Evolutionary conservation across 2,329 filamentous ascomycete genomes (phyloP), one percentile per base, ranked within the genome.

Genomic region (Venturia asperata): DNA sequence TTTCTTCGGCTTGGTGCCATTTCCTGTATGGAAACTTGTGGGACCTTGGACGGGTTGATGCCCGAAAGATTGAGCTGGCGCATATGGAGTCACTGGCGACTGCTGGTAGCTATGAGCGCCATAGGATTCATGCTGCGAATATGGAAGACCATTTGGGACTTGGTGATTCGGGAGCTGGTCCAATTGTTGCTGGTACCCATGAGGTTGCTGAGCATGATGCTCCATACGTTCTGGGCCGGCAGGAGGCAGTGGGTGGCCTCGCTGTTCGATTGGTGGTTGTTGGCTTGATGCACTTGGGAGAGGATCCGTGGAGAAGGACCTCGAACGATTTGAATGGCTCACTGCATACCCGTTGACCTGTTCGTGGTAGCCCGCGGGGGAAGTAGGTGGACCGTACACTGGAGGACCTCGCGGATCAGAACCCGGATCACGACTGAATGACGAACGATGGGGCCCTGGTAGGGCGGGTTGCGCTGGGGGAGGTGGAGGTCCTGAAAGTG

Each of bases 81-180:
- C 62, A 30, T 49, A 34, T 37, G 64, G 24, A 24, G 55, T 49
- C 43, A 39, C 43, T 42, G 63, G 63, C 17, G 55, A 30, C 43
- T 56, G 64, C 13, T 37, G 41, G 56, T 41, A 55, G 41, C 58
- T 39, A 24, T 45, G 52, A 15, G 55, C 17, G 21, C 21, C 19
- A 62, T 65, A 65, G 21, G 47, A 56, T n/a, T 65, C 64, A 24
- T 63, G 62, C 21, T 24, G 64, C 34, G 34, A 21, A 62, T 65
- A 62, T 24, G 52, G 64, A 9, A 64, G n/a, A 27, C 47, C 49
- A 30, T 43, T 64, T 30, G 63, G 52, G 37, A 49, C 43, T 41
- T 49, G 37, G n/a, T 49, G 43, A 43, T 64, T 64, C 10, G 47
- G 42, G 30, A 60, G 63, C n/a, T 47, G 63, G 10, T 64, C 63